A percentile compares a stretch with the other conserved stretches of the same genome.
phyloP scores from a whole-genome alignment of 176 grass and related monocot genomes.

The Pharus latifolius region DNA sequence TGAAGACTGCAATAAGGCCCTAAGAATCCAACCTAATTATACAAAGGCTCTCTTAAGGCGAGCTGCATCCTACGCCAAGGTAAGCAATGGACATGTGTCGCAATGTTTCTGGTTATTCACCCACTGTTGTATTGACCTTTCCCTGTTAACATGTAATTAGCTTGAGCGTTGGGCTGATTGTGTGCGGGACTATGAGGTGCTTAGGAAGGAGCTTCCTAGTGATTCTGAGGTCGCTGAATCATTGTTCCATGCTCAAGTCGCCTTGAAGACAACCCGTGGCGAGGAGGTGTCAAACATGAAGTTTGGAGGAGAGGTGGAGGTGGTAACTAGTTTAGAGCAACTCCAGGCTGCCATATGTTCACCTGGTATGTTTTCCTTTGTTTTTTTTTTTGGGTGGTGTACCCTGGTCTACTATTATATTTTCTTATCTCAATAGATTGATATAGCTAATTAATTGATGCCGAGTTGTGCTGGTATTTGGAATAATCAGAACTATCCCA shows the following conservation, averaged over 20 bases:
- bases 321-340: conserved; percentile 49
- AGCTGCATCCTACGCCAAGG: conserved; percentile 51
- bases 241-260: conserved; percentile 49
- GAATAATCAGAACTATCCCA: background rate
- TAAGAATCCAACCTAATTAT: conserved; percentile 45
- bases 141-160: conserved; percentile 21
- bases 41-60: conserved; percentile 59
- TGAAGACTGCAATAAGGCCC: conserved; percentile 55
- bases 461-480: background rate
- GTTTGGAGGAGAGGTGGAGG: conserved; percentile 46
- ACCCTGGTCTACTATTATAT: background rate
- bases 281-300: conserved; percentile 60
- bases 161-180: conserved; percentile 68
- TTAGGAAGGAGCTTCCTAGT: conserved; percentile 42
- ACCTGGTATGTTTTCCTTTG: conserved; percentile 28
- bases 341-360: conserved; percentile 40
- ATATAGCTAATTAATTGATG: background rate
- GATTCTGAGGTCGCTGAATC: conserved; percentile 38
- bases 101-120: background rate
- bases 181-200: conserved; percentile 66
- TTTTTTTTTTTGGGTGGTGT: background rate
- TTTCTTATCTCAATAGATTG: too few relatives aligned
- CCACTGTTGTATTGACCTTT: conserved; percentile 1
- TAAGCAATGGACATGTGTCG: conserved; percentile 1
- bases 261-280: conserved; percentile 40